phyloP scores from a whole-genome alignment of 306 rosid genomes.

The Dryas octopetala region DNA sequence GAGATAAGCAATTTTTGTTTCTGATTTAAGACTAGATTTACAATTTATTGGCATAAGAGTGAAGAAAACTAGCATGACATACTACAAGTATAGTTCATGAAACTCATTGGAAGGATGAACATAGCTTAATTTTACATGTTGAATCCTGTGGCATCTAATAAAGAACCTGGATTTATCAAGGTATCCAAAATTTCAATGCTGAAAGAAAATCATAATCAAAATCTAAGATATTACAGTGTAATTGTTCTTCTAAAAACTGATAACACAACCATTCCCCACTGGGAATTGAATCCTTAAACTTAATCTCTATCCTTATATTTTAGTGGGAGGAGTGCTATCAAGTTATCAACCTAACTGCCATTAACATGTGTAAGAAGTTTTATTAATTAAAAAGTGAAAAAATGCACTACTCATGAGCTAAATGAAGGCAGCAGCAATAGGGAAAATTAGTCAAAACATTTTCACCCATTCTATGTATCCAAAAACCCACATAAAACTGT shows the following conservation, averaged over 20 bases:
- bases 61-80: background rate
- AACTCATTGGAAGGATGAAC: background rate
- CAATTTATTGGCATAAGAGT: too few species aligned
- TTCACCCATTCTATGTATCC: conserved; percentile 12
- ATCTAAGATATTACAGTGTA: background rate
- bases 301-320: background rate
- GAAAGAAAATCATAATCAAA: background rate
- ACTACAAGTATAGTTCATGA: background rate
- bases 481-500: background rate
- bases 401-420: background rate
- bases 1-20: too few species aligned
- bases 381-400: background rate
- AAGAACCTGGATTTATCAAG: background rate
- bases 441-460: conserved; percentile 2
- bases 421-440: conserved; percentile 3
- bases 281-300: background rate
- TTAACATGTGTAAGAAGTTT: background rate
- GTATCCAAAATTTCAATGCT: background rate
- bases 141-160: background rate
- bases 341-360: conserved; percentile 19
- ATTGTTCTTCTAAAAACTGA: background rate
- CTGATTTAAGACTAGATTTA: too few species aligned
- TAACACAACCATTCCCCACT: conserved; percentile 3
- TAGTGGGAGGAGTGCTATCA: background rate
- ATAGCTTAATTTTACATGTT: background rate